Evolutionary conservation across 2,329 filamentous ascomycete species (phyloP), one percentile per base, ranked within the genome.

Genomic region (Amesomyces nigricolor): DNA sequence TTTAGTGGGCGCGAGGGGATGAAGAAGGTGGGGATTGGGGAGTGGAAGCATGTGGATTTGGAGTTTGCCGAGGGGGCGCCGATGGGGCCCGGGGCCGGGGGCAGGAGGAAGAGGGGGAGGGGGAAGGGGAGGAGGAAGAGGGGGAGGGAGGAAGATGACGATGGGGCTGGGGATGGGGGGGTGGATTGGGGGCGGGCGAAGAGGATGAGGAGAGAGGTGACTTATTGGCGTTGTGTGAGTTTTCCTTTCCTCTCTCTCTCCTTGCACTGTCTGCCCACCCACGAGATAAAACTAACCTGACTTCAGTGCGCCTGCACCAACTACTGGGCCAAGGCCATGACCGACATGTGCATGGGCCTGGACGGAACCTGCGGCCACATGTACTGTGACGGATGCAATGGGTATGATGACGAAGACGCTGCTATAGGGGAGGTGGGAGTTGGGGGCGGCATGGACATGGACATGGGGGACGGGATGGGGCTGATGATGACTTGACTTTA

Each of bases 1-100:
- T 84, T 86, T 59, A 78, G 78, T 52, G 82, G 81, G 29, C 77
- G 80, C 2, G 67, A 71, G 6, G 61, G 63, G 0, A 46, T 66
- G 5, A 3, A 37, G 1, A 72, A 72, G 58, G 75, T 65, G 62
- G 64, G 69, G 6, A 85, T 86, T 17, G 67, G 68, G 14, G 74
- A 85, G 9, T 89, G 86, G 86, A 68, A 69, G 56, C 64, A 71
- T 17, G 61, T 73, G 11, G 72, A 74, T 30, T 54, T 63, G 6
- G 62, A 64, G 4, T 43, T 30, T 7, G 16, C 47, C 9, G 49
- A 51, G 5, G 5, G 5, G 22, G 22, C 22, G 22, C 22, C 22
- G 22, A 26, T 26, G 6, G 22, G 22, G 22, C 22, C 22, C 6
- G 22, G 22, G 22, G 22, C 22, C 22, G 14, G 44, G 10, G 38